phyloP scores from a whole-genome alignment of 768 basidiomycete species.

The Rhodotorula kratochvilovae region DNA sequence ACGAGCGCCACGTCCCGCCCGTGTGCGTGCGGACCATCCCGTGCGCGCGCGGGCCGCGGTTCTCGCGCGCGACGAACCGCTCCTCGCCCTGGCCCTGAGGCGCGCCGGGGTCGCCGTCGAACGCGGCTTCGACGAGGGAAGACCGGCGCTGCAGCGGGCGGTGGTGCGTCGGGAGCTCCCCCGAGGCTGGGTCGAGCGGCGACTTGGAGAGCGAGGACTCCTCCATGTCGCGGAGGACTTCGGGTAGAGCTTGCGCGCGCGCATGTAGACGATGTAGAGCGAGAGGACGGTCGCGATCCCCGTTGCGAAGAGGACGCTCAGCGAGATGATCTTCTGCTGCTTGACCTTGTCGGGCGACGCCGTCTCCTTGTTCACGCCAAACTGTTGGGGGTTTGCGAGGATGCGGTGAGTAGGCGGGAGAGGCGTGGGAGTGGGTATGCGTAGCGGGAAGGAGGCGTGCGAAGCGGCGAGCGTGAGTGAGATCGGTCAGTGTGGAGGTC shows the following conservation, averaged over 20 bases:
- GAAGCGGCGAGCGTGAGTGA: no score
- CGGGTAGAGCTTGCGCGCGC: constrained; percentile 8
- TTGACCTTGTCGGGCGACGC: not conserved
- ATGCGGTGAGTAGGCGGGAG: not conserved
- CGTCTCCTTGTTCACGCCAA: not conserved
- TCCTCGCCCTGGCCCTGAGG: no score
- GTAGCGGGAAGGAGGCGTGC: no score
- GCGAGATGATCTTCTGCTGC: not conserved
- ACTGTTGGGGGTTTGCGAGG: not conserved
- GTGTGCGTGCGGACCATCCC: not conserved
- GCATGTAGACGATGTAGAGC: constrained; percentile 2
- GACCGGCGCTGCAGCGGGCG: not conserved
- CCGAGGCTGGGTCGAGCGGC: not conserved
- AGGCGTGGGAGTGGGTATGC: not conserved
- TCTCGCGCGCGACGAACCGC: not conserved
- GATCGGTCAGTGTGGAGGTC: no score
- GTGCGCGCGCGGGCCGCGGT: not conserved
- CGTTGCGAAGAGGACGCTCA: constrained; percentile 8
- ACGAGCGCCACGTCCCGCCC: not conserved
- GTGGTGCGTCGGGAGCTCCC: no score
- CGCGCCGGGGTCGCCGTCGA: not conserved
- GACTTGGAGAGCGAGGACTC: not conserved
- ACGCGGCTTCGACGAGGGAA: constrained; percentile 1
- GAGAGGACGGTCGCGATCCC: not conserved
- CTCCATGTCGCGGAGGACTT: constrained; percentile 8